phyloP scores from a whole-genome alignment of 2,329 filamentous ascomycete species.

The Mycosphaerella arachidis region DNA sequence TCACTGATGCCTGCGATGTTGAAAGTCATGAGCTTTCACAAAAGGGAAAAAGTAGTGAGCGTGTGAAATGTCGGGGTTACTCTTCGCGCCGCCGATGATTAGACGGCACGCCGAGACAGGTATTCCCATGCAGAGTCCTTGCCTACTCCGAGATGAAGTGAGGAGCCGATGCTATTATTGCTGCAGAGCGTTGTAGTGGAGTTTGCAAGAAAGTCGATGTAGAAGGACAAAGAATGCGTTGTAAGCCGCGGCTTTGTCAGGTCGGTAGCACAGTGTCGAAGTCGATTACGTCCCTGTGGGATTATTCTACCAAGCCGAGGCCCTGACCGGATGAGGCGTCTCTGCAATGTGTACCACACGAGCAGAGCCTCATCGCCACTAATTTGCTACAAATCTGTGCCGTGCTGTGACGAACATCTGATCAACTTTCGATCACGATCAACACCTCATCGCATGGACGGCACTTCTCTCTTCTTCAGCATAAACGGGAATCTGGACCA shows the following conservation, averaged over 20 bases:
- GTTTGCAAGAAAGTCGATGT: neutral
- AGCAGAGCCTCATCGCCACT: neutral
- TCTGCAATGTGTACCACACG: neutral
- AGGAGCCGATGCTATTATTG: neutral
- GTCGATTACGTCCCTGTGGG: neutral
- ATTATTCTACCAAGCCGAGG: neutral
- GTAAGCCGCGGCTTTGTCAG: neutral
- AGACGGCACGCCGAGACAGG: neutral
- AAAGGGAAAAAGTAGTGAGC: neutral
- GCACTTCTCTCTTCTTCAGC: neutral
- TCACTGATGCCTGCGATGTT: neutral
- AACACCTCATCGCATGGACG: neutral
- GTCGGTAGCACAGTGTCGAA: neutral
- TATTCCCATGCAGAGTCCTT: neutral
- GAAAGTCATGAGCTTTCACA: neutral
- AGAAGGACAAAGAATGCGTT: neutral
- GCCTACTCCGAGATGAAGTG: neutral
- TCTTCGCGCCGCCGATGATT: neutral
- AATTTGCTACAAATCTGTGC: neutral
- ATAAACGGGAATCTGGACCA: neutral
- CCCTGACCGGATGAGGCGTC: neutral
- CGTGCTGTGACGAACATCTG: neutral
- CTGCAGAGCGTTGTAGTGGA: neutral
- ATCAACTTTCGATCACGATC: neutral
- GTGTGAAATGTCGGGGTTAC: neutral